Evolutionary conservation across 1,284 basidiomycete species (phyloP), one percentile per base, ranked within the genome.

Genomic region (Irpex sp.): DNA sequence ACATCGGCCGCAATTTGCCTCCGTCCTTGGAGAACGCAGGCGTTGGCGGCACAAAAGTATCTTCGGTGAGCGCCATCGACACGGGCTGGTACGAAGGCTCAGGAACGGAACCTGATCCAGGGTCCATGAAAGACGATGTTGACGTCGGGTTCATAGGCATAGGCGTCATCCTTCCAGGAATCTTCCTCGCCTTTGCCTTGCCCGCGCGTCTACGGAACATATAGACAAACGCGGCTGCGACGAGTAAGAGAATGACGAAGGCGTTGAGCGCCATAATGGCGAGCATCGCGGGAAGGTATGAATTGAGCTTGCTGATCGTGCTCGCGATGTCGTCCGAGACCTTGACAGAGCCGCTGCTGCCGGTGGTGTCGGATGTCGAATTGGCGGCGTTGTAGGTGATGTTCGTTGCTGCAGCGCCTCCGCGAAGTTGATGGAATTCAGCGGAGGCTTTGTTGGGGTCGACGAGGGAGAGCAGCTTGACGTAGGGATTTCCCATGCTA

Each of bases 1-100:
- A 83, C 61, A 74, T 76, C 33, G 80, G 82, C 64, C 81, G 73
- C 72, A 21, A 71, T 73, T 59, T 80, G 76, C 64, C 75, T 60
- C 76, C 77, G 65, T 81, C 77, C 63, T 69, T 70, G 28, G 67
- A 66, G 75, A 88, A 90, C 35, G 82, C 79, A 10, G 88, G 86
- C 0, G 83, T 81, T 19, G 86, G 85, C 21, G 85, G 84, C 8
- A 82, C 78, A 68, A 88, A 87, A 3, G 86, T 87, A 68, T 89
- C 87, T 58, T 90, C 88, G 21, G 85, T 86, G 64, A 90, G 71
- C 33, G 88, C 88, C 86, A 89, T 86, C 39, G 88, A 90, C 48
- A 90, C 87, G 5, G 87, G 86, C 67, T 88, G 77, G 69, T 90
- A 89, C 35, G 73, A 69, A 64, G 85, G 84, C 54, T 21, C 52